Conservation (phyloP, 768 basidiomycete species). For the Lactarius deliciosus region DNA sequence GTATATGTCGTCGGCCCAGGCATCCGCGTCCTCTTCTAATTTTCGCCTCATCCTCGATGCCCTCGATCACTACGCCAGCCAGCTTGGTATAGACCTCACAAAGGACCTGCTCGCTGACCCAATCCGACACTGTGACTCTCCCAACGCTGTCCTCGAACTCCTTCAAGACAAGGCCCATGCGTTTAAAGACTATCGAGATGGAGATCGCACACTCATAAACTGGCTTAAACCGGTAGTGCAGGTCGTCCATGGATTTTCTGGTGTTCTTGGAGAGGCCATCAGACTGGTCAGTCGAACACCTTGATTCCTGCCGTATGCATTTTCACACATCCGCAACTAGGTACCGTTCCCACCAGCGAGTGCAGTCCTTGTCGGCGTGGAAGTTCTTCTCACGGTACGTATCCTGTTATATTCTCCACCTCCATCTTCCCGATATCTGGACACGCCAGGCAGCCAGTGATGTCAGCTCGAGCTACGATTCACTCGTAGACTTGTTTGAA, state of each 20-base stretch:
- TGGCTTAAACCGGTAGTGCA: background rate
- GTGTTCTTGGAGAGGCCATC: background rate
- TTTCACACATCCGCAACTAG: background rate
- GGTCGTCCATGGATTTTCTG: slow-evolving; percentile 1
- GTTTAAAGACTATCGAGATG: background rate
- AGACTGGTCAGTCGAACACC: background rate
- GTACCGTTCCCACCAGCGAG: background rate
- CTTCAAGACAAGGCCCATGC: background rate
- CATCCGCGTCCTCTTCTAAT: background rate
- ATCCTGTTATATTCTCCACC: background rate
- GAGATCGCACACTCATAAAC: background rate
- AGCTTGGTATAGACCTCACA: background rate
- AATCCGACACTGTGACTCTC: background rate
- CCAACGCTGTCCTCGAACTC: background rate
- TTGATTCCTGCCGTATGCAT: background rate
- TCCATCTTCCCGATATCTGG: background rate
- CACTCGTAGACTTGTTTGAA: background rate
- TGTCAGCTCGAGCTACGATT: slow-evolving; percentile 5
- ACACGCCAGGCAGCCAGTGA: background rate
- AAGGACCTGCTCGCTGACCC: background rate
- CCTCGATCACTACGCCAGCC: background rate
- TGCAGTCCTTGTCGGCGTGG: background rate
- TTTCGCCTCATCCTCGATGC: background rate
- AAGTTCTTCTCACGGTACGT: background rate
- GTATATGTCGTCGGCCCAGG: background rate